Conservation (phyloP, 495 filamentous ascomycete genomes). For the Annulohypoxylon stygium region DNA sequence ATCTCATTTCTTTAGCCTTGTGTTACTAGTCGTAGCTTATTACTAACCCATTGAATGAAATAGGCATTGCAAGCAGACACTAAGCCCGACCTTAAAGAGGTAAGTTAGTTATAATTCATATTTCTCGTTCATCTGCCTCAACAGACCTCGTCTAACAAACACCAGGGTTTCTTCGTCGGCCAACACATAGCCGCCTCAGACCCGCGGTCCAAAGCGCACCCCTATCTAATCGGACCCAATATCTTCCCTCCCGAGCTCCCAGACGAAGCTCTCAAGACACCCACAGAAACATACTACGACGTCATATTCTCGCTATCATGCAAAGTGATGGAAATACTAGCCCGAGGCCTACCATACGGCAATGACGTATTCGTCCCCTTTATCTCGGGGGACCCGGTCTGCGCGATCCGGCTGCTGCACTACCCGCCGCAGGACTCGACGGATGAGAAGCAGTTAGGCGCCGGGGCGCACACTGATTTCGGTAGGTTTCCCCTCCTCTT, state of each 20-base stretch:
- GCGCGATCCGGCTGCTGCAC: slow-evolving; percentile 57
- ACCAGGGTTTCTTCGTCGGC: slow-evolving; percentile 61
- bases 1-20: not conserved
- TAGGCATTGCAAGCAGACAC: slow-evolving; percentile 60
- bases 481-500: slow-evolving; percentile 19
- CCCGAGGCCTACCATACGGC: slow-evolving; percentile 56
- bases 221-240: slow-evolving; percentile 60
- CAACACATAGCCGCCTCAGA: slow-evolving; percentile 60
- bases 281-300: slow-evolving; percentile 51
- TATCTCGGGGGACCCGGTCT: slow-evolving; percentile 54
- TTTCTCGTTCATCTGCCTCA: not conserved
- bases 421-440: slow-evolving; percentile 60
- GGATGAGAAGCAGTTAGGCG: slow-evolving; percentile 53
- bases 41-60: slow-evolving; percentile 13
- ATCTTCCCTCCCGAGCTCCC: slow-evolving; percentile 57
- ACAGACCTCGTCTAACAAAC: not conserved
- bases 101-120: slow-evolving; percentile 8
- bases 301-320: slow-evolving; percentile 52
- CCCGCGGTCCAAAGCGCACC: slow-evolving; percentile 54
- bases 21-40: not conserved
- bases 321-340: slow-evolving; percentile 55
- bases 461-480: slow-evolving; percentile 67
- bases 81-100: slow-evolving; percentile 66
- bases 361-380: slow-evolving; percentile 59
- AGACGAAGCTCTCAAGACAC: slow-evolving; percentile 36